Evolutionary conservation across 1,139 yeast species (phyloP), one percentile per base, ranked within the genome.

Genomic region (Kodamaea alishanica): DNA sequence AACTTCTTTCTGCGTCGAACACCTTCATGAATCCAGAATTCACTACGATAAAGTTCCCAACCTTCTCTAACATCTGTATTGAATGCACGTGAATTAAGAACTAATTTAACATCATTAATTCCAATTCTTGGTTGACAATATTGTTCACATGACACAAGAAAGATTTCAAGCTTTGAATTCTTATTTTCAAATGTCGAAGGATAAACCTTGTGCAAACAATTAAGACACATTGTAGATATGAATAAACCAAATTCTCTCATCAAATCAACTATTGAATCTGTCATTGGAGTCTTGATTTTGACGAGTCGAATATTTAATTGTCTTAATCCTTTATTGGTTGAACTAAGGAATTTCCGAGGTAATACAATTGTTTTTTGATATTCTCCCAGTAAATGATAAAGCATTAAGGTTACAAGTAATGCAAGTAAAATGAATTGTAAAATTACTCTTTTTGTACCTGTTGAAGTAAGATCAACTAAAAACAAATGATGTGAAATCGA

Each of bases 11-110:
- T 67, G 49, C 90, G 67, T 50, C 95, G 73, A 6, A 81, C 79
- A 1, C 89, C 84, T 58, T 89, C 97, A 50, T 84, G 74, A 26
- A 81, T 79, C 97, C 97, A 92, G 56, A 89, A 92, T 57, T 90
- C 97, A 52, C 87, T 87, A 42, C 98, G 67, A 54, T 90, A 92
- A 34, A 88, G 62, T 54, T 92, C 98, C 98, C 98, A 92, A 8
- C 90, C 94, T 57, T 90, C 97, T 48, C 96, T 73, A 4, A 86
- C 79, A 41, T 86, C 94, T 0, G 92, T 80, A 44, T 79, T 79
- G 60, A 90, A 92, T 1, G 82, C 82, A 39, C 96, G 70, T 1
- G 97, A 85, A 44, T 84, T 84, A 41, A 92, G 67, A 2, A 87
- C 84, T 9, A 92, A 60, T 57, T 89, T 89, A 10, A 84, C 79